Base-by-base conservation (phyloP, 768 basidiomycete genomes). In the Russula sp. region DNA sequence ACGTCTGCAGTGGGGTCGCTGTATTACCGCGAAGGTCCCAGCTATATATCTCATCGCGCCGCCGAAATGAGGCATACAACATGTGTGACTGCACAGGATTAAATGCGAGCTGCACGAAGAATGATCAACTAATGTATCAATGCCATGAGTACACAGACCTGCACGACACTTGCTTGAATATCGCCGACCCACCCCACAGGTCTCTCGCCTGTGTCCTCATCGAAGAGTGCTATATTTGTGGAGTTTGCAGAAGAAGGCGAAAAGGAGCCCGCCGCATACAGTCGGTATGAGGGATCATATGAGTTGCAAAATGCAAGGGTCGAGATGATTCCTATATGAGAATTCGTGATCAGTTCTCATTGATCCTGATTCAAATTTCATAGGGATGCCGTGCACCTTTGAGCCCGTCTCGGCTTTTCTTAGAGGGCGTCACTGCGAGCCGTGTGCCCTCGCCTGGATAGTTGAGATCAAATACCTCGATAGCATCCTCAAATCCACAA, bases 401-500 rank as follows among this genome's bases (percentile, higher is more conserved):
- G 48, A 97, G 77, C 0, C 94, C 95, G 55, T 90, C 85, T 67
- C 84, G 86, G 62, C 85, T 88, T 70, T 88, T 90, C 71, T 85
- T 86, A 0, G 84, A 84, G 1, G 86, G 83, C 0, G 84, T 85
- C 1, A 88, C 93, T 16, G 75, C 78, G 3, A 93, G 66, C 2
- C 94, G 81, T 0, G 78, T 80, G 2, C 90, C 90, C 66, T 83
- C 81, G 0, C 93, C 91, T 0, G 93, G 93, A 29, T 73, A 72
- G 10, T 79, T 74, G 6, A 95, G 71, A 67, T 94, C 90, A 69
- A 95, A 90, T 16, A 93, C 78, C 71, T 94, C 93, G 53, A 96
- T 88, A 7, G 90, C 87, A 65, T 86, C 82, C 71, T 92, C 87
- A 62, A 87, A 89, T 0, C 93, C 92, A 69, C 93, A 93, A 72